Evolutionary conservation across 2,329 filamentous ascomycete genomes (phyloP), one percentile per base, ranked within the genome.

Genomic region (Madurella fahalii): DNA sequence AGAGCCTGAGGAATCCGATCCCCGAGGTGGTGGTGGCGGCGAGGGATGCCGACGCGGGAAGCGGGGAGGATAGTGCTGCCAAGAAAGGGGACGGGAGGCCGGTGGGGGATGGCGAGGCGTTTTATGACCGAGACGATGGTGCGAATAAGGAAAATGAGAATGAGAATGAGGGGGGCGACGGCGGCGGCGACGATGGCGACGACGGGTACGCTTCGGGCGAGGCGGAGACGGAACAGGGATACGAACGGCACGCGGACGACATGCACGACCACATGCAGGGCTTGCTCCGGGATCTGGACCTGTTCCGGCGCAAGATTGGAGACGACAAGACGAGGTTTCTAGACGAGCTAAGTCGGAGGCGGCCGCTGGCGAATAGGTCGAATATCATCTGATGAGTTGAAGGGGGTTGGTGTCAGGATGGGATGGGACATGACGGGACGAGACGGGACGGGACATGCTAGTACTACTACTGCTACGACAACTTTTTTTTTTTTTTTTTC

Each of bases 1-100:
- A 86, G 50, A 92, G 90, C 67, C 72, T 96, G 63, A 93, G 90
- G 76, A 96, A 97, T 67, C 94, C 94, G 0, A 96, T 99, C 60
- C 86, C 90, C 1, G 67, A 77, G 2, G 77, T 84, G 2, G 68
- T 69, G 34, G 74, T 78, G n/a, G 45, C 25, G 41, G 59, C 58
- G 45, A 34, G 51, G 43, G 31, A 15, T 37, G 12, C 42, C 34
- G 20, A 40, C 43, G n/a, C 53, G 18, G 65, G 66, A 17, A 64
- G 63, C 17, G 54, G 63, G 37, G 68, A 68, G 48, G 58, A 67
- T 34, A 67, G 25, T 25, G 25, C 25, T 7, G 25, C 25, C 25
- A 7, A 25, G 25, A 7, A 25, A n/a, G n/a, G n/a, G 25, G 25
- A 25, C 25, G 25, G 25, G 4, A 7, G 4, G 25, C 4, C 7